These are phyloP conservation scores for Pisolithus orientalis DNA, from an alignment of 768 basidiomycete species.

Conservation along the genomic window DNA sequence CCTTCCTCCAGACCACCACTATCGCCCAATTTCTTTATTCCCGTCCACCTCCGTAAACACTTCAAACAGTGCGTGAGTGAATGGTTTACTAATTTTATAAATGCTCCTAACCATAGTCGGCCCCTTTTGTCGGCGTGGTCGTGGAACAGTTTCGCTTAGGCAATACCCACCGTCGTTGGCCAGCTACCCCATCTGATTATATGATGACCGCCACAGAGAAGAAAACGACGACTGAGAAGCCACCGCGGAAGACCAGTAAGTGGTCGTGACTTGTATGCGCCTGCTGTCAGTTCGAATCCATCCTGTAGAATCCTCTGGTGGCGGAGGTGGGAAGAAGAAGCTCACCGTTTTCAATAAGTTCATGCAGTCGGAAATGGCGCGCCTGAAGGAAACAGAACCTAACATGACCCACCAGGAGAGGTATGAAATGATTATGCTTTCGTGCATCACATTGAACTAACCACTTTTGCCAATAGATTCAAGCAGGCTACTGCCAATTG, in stretches of 20 bases:
- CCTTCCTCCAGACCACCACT: slow-evolving; percentile 36
- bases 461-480: slow-evolving; percentile 39
- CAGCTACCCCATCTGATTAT: slow-evolving; percentile 7
- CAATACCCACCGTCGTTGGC: slow-evolving; percentile 6
- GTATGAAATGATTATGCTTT: slow-evolving; percentile 32
- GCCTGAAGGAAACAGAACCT: slow-evolving; percentile 71
- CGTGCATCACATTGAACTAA: not conserved
- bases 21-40: slow-evolving; percentile 11
- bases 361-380: slow-evolving; percentile 73
- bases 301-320: slow-evolving; percentile 46
- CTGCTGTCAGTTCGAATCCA: slow-evolving; percentile 9
- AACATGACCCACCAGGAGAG: slow-evolving; percentile 68
- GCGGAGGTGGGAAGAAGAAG: slow-evolving; percentile 48
- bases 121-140: slow-evolving; percentile 29
- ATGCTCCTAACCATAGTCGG: slow-evolving; percentile 4
- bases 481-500: slow-evolving; percentile 72
- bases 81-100: not conserved
- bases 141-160: slow-evolving; percentile 12
- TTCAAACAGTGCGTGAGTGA: slow-evolving; percentile 7
- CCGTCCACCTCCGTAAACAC: slow-evolving; percentile 6
- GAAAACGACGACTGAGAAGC: slow-evolving; percentile 40
- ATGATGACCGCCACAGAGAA: slow-evolving; percentile 36
- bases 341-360: slow-evolving; percentile 75
- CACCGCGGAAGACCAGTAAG: slow-evolving; percentile 51
- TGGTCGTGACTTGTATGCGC: slow-evolving; percentile 12